These are phyloP conservation scores for Moesziomyces antarcticus DNA, from an alignment of 1,284 basidiomycete species.

Conservation along the genomic window DNA sequence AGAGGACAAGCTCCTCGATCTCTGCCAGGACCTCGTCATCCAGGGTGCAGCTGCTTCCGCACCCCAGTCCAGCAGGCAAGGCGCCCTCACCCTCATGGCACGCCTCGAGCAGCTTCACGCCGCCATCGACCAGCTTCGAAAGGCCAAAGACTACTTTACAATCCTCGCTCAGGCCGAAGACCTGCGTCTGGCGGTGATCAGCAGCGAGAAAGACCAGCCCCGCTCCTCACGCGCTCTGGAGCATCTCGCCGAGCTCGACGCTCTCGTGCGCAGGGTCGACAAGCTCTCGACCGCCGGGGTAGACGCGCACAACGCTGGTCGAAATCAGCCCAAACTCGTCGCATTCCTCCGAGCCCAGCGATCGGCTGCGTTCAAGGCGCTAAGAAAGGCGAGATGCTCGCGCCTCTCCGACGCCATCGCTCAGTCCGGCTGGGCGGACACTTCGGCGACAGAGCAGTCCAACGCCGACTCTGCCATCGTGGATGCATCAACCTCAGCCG, in stretches of 20 bases:
- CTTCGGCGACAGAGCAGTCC: neutral
- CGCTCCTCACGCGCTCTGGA: slow-evolving; percentile 9
- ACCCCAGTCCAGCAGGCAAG: slow-evolving; percentile 19
- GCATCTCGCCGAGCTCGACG: slow-evolving; percentile 25
- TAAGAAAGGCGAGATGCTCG: slow-evolving; percentile 20
- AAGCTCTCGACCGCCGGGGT: slow-evolving; percentile 8
- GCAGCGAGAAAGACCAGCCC: slow-evolving; percentile 8
- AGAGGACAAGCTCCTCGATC: slow-evolving; percentile 47
- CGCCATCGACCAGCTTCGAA: slow-evolving; percentile 38
- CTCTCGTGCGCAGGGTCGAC: slow-evolving; percentile 30
- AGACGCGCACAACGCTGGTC: neutral
- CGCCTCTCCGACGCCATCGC: slow-evolving; percentile 36
- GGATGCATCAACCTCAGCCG: neutral
- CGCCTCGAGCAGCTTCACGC: slow-evolving; percentile 31
- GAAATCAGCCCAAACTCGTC: slow-evolving; percentile 22
- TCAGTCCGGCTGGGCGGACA: slow-evolving; percentile 29
- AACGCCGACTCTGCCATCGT: slow-evolving; percentile 2
- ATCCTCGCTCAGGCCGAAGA: slow-evolving; percentile 54
- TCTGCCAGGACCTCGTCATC: slow-evolving; percentile 42
- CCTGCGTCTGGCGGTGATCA: slow-evolving; percentile 23
- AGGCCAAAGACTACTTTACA: slow-evolving; percentile 46
- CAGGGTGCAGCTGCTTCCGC: neutral
- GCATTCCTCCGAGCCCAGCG: slow-evolving; percentile 49
- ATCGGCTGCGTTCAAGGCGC: slow-evolving; percentile 30
- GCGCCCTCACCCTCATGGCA: slow-evolving; percentile 19